Evolutionary conservation across 2,329 filamentous ascomycete species (phyloP).

Genomic region (Xylariaceae sp.): DNA sequence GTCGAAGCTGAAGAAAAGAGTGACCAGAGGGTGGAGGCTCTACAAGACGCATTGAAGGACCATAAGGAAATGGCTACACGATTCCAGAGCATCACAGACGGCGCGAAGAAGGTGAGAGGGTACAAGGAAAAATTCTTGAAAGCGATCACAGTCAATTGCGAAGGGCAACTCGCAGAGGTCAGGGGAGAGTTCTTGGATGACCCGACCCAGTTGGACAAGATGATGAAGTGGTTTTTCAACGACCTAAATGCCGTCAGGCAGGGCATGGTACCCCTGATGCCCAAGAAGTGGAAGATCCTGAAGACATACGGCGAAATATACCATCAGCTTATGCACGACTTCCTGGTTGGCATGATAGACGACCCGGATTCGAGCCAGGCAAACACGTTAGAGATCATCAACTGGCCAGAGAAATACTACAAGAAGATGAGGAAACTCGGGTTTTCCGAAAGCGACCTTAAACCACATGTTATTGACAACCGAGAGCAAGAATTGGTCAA

Average conservation of each 20-base stretch:
- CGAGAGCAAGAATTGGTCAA: constrained; percentile 87
- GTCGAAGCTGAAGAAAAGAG: constrained; percentile 97
- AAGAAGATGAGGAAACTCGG: constrained; percentile 92
- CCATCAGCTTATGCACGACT: constrained; percentile 94
- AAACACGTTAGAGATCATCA: constrained; percentile 87
- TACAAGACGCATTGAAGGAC: constrained; percentile 93
- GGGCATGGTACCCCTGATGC: constrained; percentile 89
- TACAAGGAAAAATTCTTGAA: constrained; percentile 96
- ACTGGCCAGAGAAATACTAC: constrained; percentile 96
- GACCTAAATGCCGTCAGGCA: constrained; percentile 93
- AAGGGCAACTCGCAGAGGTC: constrained; percentile 72
- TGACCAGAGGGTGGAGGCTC: constrained; percentile 84
- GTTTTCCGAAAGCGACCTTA: constrained; percentile 73
- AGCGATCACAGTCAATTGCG: constrained; percentile 73
- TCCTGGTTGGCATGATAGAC: constrained; percentile 79
- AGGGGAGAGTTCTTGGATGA: constrained; percentile 80
- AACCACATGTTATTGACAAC: constrained; percentile 86
- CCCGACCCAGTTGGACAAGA: constrained; percentile 81
- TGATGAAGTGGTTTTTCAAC: constrained; percentile 96
- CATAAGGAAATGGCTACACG: constrained; percentile 92
- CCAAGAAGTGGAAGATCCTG: constrained; percentile 95
- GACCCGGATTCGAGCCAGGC: constrained; percentile 82
- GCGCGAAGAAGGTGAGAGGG: constrained; percentile 86
- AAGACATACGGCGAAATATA: constrained; percentile 89
- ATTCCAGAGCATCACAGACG: constrained; percentile 94